Conservation (phyloP, 208 protist genomes). For the Wallacemonas sp. region DNA sequence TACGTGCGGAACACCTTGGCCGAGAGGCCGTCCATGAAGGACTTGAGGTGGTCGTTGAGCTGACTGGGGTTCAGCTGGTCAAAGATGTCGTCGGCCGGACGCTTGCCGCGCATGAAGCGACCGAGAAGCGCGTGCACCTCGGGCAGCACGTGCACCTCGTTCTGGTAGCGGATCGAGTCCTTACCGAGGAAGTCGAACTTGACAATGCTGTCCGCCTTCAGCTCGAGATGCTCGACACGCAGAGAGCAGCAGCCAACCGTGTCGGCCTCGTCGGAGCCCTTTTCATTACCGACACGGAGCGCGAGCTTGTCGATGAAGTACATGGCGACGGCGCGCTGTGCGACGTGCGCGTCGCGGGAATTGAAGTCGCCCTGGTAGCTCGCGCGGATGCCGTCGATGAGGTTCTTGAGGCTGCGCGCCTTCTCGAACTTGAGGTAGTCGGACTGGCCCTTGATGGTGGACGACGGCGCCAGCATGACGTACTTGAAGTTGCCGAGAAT, state of each 20-base stretch:
- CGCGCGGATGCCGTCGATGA: constrained; percentile 94
- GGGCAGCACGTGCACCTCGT: constrained; percentile 89
- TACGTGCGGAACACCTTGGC: constrained; percentile 99
- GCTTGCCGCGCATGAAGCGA: constrained; percentile 88
- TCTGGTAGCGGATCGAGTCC: constrained; percentile 97
- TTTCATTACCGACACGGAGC: constrained; percentile 99
- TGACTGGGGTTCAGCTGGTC: constrained; percentile 87
- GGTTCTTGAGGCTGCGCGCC: constrained; percentile 94
- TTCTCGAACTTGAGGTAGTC: constrained; percentile 99
- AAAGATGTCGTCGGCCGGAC: constrained; percentile 92
- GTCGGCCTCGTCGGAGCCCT: constrained; percentile 97
- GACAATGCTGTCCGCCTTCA: constrained; percentile 68
- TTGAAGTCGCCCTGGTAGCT: constrained; percentile 93
- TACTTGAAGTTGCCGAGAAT: constrained; percentile 96
- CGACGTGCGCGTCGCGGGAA: constrained; percentile 41
- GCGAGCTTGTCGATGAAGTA: constrained; percentile 99
- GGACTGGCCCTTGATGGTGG: constrained; percentile 95
- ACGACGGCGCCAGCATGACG: constrained; percentile 95
- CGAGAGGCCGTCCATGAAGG: constrained; percentile 95
- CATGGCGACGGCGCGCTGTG: constrained; percentile 96
- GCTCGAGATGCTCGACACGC: constrained; percentile 96
- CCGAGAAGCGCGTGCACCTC: constrained; percentile 93
- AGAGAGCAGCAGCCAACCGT: constrained; percentile 99
- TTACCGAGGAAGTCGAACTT: constrained; percentile 99
- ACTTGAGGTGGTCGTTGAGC: constrained; percentile 98